Base-by-base conservation (phyloP, 345 rosid species). In the Hibiscus trionum region DNA sequence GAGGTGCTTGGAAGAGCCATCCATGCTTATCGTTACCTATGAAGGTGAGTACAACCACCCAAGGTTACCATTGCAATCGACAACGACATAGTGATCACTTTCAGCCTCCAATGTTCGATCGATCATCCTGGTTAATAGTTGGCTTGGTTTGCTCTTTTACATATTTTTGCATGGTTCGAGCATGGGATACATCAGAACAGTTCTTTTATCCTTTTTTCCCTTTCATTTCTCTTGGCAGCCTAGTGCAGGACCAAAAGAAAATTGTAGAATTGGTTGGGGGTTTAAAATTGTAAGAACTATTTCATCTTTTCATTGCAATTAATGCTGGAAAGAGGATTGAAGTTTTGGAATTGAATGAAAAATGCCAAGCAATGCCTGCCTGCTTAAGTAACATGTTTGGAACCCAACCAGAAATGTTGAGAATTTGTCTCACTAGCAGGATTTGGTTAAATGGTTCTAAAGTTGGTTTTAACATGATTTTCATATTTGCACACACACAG, bases 111-210 rank as follows among this genome's bases (percentile, higher is more conserved):
- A n/a, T 16, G 19, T 15, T 50, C 19, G 17, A 50, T 50, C 8
- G 19, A 5, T 2, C 2, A 50, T 5, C 56, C 0, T 16, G 16
- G 17, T 50, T 44, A 52, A 35, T 65, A 61, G 57, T 75, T 70
- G 79, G 77, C 76, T 73, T 60, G 82, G 73, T 73, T 79, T 74
- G 80, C 83, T 78, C 80, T 82, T 84, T 88, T 87, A 87, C 79
- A 85, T 87, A 87, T 81, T 78, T 31, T 82, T 75, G 75, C 78
- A 35, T 78, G 79, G 82, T 80, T 81, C 77, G 74, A 67, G 73
- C 70, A 76, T 75, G 77, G 76, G 77, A 82, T 74, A 73, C 11
- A 61, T 73, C 24, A 69, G 56, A 49, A 15, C n/a, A 49, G 55
- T 49, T 49, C 55, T 17, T 14, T 49, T 49, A 4, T 1, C 9